Conservation (phyloP, 176 grass and related monocot genomes). For the Musa beccarii region DNA sequence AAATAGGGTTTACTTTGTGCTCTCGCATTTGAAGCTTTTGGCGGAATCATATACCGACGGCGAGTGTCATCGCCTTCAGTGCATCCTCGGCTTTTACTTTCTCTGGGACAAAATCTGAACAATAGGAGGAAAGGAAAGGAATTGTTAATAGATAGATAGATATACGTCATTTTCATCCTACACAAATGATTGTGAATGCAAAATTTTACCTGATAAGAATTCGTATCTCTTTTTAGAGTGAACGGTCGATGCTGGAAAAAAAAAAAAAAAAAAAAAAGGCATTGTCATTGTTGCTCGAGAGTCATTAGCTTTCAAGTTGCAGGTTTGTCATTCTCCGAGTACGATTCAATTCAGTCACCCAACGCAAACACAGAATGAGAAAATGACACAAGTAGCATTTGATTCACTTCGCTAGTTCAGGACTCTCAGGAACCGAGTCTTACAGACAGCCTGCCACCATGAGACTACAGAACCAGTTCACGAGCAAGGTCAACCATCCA, state of each 20-base stretch:
- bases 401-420: neutral
- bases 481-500: too few relatives aligned
- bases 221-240: conserved; percentile 47
- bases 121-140: neutral
- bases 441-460: too few relatives aligned
- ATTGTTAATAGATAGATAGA: neutral
- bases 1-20: too few relatives aligned
- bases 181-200: neutral
- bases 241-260: conserved; percentile 54
- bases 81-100: conserved; percentile 49
- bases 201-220: conserved; percentile 61
- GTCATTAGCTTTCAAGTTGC: neutral
- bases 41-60: neutral
- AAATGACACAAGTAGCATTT: neutral
- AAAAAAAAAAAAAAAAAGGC: neutral
- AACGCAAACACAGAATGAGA: neutral
- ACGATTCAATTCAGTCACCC: neutral
- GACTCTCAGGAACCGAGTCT: too few relatives aligned
- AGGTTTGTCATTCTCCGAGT: neutral
- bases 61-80: conserved; percentile 23
- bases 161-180: too few relatives aligned
- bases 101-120: conserved; percentile 71
- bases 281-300: neutral
- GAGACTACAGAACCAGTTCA: too few relatives aligned
- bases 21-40: neutral